Evolutionary conservation across 1,284 basidiomycete genomes (phyloP), one percentile per base, ranked within the genome.

Genomic region (Xerocomus amazonicus): DNA sequence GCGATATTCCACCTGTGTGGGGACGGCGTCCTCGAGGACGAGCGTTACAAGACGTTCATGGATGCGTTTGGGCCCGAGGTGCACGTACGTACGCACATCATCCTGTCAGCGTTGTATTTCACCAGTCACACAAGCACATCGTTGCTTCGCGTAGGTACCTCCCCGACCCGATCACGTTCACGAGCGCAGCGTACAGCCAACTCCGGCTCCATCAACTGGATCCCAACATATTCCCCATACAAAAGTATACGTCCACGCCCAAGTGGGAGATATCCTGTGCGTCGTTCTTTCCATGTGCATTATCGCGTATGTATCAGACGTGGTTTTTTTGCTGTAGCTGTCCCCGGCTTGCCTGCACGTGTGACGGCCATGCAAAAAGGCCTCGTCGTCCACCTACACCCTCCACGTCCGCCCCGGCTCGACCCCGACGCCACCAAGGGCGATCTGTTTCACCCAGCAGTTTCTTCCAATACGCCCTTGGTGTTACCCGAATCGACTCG

Each of bases 151-250:
- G 74, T 31, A 73, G 79, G 52, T 73, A 84, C 48, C 71, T 72
- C 36, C 69, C 82, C 5, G 81, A 96, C 67, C 80, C 78, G 4
- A 73, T 90, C 23, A 83, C 84, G 13, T 95, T 91, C 62, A 86
- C 83, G 0, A 86, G 83, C 19, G 80, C 85, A 9, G 85, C 87
- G 3, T 82, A 81, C 58, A 81, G 83, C 52, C 84, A 89, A 47
- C 73, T 92, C 16, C 78, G 83, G 38, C 75, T 97, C 6, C 83
- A 81, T 54, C 72, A 84, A 50, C 72, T 97, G 31, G 90, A 97
- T 60, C 55, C 75, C 0, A 65, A 78, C 2, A 80, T 95, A 59
- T 97, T 97, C 73, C 78, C 80, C 0, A 61, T 89, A 6, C 87
- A 87, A 1, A 74, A 83, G 48, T 83, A 78, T 60, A 71, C 65